Evolutionary conservation across 768 basidiomycete species (phyloP), one percentile per base, ranked within the genome.

Genomic region (Rhizopogon vinicolor): DNA sequence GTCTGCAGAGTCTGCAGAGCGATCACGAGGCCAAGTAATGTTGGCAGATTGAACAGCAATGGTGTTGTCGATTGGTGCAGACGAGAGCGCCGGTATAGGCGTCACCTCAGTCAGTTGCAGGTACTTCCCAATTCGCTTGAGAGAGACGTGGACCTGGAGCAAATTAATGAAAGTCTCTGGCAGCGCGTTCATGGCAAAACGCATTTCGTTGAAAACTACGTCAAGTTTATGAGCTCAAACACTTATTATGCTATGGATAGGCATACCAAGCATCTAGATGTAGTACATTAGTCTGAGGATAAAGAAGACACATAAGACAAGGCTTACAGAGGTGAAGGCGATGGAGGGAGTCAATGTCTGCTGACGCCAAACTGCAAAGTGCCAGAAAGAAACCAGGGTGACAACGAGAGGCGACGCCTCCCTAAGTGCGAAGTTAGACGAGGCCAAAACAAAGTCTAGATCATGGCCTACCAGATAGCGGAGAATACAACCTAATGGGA

Each of bases 101-200:
- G 78, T 67, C 14, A 97, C 84, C 70, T 98, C 94, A 1, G 81
- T 79, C 7, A 81, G 78, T 46, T 82, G 73, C 28, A 97, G 80
- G 68, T 95, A 97, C 63, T 91, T 93, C 66, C 95, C 93, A 57
- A 97, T 94, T 50, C 94, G 90, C 16, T 89, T 85, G 49, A 94
- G 75, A 10, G 92, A 94, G 14, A 97, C 91, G 44, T 90, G 77
- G 51, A 84, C 87, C 74, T 97, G 93, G 7, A 96, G 76, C 74
- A 91, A 79, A 63, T 92, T 91, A 68, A 97, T 92, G 64, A 95
- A 85, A 0, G 91, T 93, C 68, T 95, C 93, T 0, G 94, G 94
- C 5, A 97, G 79, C 1, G 88, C 89, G 62, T 87, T 93, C 52
- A 96, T 78, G 5, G 89, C 91, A 61, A 87, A 95, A 64, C 89